Evolutionary conservation across 305 asterid species (phyloP), one percentile per base, ranked within the genome.

Genomic region (Rubia tinctorum): DNA sequence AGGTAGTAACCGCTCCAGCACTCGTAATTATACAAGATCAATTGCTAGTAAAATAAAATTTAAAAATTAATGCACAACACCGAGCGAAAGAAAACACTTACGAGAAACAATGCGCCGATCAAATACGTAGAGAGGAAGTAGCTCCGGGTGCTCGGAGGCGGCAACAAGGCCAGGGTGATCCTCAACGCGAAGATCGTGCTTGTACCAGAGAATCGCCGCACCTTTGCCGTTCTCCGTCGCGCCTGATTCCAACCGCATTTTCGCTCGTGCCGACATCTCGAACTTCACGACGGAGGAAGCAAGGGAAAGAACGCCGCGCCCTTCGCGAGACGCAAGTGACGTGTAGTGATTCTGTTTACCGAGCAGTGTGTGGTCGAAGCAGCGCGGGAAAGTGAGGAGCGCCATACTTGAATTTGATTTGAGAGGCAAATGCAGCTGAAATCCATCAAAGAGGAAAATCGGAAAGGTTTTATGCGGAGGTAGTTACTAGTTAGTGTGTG

Each of bases 91-190:
- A 49, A 9, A 49, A 3, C 2, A 61, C 72, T 44, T 84, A 90
- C 98, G 82, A n/a, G 89, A 82, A 72, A 92, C 85, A 78, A 92
- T 90, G 66, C 96, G 96, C 77, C 83, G 94, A 84, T 92, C 98
- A 77, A 90, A 88, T 75, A 92, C 82, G 81, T 90, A 92, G 59
- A 92, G 84, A 73, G 98, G 98, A 39, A 92, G 83, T 73, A 90
- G 82, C 39, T 75, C 67, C 40, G 74, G 78, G 74, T 90, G 89
- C 82, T 80, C 76, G 23, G 94, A 82, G 37, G 97, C 94, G 10
- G 92, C 85, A 2, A 84, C 71, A 13, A 92, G 86, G 60, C 94
- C 97, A 4, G 89, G 89, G 82, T 92, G 98, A 80, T 92, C 97
- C 67, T 88, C 91, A 17, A 92, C 43, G 39, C 97, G 96, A 80